These are phyloP conservation scores for Entomortierella chlamydospora DNA, from an alignment of 192 early-diverging fungal species.

Conservation along the genomic window DNA sequence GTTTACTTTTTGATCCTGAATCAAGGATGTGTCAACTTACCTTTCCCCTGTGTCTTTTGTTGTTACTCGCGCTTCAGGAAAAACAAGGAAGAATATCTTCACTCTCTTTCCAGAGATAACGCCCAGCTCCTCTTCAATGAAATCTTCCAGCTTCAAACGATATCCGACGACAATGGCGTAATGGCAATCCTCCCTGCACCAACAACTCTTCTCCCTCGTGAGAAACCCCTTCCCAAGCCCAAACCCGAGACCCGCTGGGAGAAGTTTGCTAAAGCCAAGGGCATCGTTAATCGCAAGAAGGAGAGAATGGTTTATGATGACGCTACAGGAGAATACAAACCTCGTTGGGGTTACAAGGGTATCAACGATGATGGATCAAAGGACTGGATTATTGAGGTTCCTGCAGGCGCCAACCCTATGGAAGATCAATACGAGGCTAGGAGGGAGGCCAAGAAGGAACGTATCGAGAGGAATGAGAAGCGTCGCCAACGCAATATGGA, in stretches of 20 bases:
- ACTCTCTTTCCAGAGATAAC: conserved; percentile 79
- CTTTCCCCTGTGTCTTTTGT: background rate
- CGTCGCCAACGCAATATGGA: conserved; percentile 89
- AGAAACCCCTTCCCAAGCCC: conserved; percentile 92
- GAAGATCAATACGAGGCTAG: conserved; percentile 86
- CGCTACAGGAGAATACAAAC: conserved; percentile 81
- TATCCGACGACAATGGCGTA: conserved; percentile 76
- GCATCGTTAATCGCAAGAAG: conserved; percentile 90
- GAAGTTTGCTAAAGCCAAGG: conserved; percentile 97
- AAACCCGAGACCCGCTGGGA: conserved; percentile 97
- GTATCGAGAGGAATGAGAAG: conserved; percentile 89
- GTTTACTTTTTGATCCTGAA: too few relatives aligned
- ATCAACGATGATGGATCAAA: conserved; percentile 80
- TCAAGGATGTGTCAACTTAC: background rate
- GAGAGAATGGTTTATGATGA: conserved; percentile 89
- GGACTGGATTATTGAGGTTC: conserved; percentile 96
- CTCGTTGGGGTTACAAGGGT: conserved; percentile 91
- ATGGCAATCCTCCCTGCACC: conserved; percentile 83
- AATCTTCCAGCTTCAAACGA: conserved; percentile 82
- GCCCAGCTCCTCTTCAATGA: conserved; percentile 90
- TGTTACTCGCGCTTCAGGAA: conserved; percentile 22
- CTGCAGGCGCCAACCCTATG: conserved; percentile 82
- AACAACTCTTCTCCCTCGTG: conserved; percentile 80
- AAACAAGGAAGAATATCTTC: conserved; percentile 70
- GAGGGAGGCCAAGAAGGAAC: conserved; percentile 88